phyloP scores from a whole-genome alignment of 2,329 filamentous ascomycete genomes.

The Magnaporthiopsis incrustans region DNA sequence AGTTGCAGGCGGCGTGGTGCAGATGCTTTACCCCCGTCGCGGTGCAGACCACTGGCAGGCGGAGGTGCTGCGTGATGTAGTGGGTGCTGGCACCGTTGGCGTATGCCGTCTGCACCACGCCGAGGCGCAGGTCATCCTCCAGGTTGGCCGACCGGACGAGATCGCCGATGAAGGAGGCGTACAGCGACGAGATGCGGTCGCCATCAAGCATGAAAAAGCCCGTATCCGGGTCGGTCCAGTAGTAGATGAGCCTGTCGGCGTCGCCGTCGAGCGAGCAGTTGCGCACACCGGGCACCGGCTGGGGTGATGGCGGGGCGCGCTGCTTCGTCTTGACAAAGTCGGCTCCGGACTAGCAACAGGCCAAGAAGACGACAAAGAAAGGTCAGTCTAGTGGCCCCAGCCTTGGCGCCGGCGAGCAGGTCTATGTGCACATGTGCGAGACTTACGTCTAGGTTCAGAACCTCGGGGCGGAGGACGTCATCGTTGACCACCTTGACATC shows the following conservation, averaged over 20 bases:
- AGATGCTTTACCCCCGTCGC: slow-evolving; percentile 95
- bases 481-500: slow-evolving; percentile 88
- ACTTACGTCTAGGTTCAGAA: slow-evolving; percentile 77
- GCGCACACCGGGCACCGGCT: slow-evolving; percentile 66
- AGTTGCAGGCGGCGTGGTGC: slow-evolving; percentile 91
- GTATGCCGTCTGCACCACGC: slow-evolving; percentile 94
- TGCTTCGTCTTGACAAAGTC: slow-evolving; percentile 98
- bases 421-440: background rate
- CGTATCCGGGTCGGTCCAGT: slow-evolving; percentile 75
- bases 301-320: slow-evolving; percentile 75
- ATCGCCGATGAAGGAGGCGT: slow-evolving; percentile 77
- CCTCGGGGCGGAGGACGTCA: slow-evolving; percentile 81
- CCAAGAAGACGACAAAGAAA: slow-evolving; percentile 14
- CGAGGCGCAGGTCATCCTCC: slow-evolving; percentile 73
- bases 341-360: slow-evolving; percentile 64
- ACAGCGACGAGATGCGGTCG: slow-evolving; percentile 91
- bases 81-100: slow-evolving; percentile 92
- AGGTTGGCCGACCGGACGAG: slow-evolving; percentile 75
- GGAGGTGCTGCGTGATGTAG: slow-evolving; percentile 81
- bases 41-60: slow-evolving; percentile 86
- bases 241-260: slow-evolving; percentile 92
- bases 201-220: slow-evolving; percentile 91
- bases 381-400: slow-evolving; percentile 4
- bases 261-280: slow-evolving; percentile 93
- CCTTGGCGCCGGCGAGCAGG: background rate